Base-by-base conservation (phyloP, 2,329 filamentous ascomycete genomes). In the Colletotrichum sidae region DNA sequence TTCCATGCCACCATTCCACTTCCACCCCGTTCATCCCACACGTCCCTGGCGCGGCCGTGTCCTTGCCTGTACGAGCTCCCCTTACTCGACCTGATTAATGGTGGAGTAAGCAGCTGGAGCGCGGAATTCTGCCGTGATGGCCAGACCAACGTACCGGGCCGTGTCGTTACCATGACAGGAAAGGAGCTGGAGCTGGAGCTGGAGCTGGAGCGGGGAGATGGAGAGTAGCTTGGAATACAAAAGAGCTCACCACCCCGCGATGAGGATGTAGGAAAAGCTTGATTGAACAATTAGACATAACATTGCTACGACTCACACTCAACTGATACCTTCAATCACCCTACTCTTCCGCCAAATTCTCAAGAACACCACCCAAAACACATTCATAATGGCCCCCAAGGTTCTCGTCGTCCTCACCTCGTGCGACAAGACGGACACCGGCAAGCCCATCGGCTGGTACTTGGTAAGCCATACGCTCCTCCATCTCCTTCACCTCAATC, bases 391-490 rank as follows among this genome's bases (percentile, higher is more conserved):
- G 64, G 60, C 60, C 6, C 82, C 80, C 70, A 91, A 90, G 62
- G 79, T 93, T 69, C 89, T 93, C 79, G 79, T 92, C 75, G 87
- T 93, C 63, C 86, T 93, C 67, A 91, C 88, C 69, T 92, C 89
- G 67, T 83, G 86, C 75, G 77, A 75, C 73, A 77, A 80, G 75
- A 81, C 79, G 70, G 74, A 79, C 70, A 80, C 82, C 49, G 81
- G 81, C 72, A 80, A 80, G 71, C 84, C 84, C 9, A 92, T 90
- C 0, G 91, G 91, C 69, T 93, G 90, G 90, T 93, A 87, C 73
- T 79, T 93, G 71, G 88, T 90, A 79, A 53, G 80, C 67, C 46
- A 6, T 46, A 13, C 5, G 2, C 6, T 5, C 15, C n/a, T 8
- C 4, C 2, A 33, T 17, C 44, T 11, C 11, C 13, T 11, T 33